phyloP scores from a whole-genome alignment of 2,329 filamentous ascomycete genomes.

The Botrytis medusae region DNA sequence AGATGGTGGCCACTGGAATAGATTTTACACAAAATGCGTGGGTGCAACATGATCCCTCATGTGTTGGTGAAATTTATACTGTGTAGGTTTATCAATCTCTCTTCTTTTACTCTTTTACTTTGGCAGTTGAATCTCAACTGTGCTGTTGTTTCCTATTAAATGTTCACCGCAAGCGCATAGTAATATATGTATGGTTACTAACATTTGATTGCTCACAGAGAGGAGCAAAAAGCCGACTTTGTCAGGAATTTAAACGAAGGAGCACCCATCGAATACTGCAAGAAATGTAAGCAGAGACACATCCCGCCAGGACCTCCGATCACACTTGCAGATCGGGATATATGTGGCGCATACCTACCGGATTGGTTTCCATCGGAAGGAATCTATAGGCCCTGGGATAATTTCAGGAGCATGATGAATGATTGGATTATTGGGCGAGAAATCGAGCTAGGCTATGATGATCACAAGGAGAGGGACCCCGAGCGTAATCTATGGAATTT shows the following conservation, averaged over 20 bases:
- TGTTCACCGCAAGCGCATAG: neutral
- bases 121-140: neutral
- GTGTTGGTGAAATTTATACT: constrained; percentile 17
- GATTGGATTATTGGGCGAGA: constrained; percentile 27
- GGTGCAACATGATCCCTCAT: constrained; percentile 13
- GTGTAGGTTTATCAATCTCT: neutral
- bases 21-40: constrained; percentile 18
- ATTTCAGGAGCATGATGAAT: constrained; percentile 28
- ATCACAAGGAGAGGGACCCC: constrained; percentile 11
- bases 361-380: constrained; percentile 35
- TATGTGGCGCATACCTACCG: constrained; percentile 33
- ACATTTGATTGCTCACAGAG: neutral
- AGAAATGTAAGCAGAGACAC: constrained; percentile 32
- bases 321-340: constrained; percentile 33
- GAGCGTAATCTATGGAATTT: constrained; percentile 27
- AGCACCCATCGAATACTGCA: constrained; percentile 30
- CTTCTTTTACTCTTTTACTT: neutral
- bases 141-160: neutral
- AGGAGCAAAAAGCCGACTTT: constrained; percentile 21
- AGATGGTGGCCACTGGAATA: constrained; percentile 15
- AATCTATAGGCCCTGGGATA: constrained; percentile 28
- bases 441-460: constrained; percentile 22
- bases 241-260: constrained; percentile 23
- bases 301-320: constrained; percentile 32
- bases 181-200: neutral